Percentiles rank a stretch among this genome's conserved stretches.
phyloP scores from a whole-genome alignment of 495 filamentous ascomycete genomes.

The Aspergillus conjunctus region DNA sequence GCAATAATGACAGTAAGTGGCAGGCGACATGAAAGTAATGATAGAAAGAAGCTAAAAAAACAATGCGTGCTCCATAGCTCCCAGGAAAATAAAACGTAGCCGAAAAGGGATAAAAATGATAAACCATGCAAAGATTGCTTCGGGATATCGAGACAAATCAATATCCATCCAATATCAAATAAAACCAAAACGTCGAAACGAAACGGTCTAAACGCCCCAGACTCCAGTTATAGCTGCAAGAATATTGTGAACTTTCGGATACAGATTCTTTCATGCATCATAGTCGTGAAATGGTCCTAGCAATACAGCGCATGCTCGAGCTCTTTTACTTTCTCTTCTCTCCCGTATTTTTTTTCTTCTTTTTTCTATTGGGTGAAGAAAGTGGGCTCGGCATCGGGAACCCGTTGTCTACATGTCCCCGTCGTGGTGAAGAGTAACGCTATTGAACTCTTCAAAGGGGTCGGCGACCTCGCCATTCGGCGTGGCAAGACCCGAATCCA shows the following conservation, averaged over 20 bases:
- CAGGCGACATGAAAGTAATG: conserved; percentile 8
- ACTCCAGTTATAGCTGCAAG: conserved; percentile 33
- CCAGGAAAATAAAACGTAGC: conserved; percentile 6
- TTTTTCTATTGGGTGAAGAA: conserved; percentile 3
- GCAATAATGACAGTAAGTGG: conserved; percentile 24
- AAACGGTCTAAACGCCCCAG: conserved; percentile 29
- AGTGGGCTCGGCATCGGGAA: conserved; percentile 17
- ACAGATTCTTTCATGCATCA: conserved; percentile 44
- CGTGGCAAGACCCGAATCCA: conserved; percentile 83
- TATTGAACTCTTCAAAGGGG: conserved; percentile 99
- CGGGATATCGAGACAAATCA: conserved; percentile 11
- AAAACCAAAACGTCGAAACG: conserved; percentile 23
- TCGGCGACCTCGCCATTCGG: conserved; percentile 84
- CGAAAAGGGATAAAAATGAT: conserved; percentile 16
- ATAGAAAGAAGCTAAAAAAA: conserved; percentile 9
- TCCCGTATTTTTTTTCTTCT: neutral
- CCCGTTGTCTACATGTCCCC: conserved; percentile 58
- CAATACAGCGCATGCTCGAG: conserved; percentile 33
- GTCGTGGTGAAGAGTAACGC: conserved; percentile 95
- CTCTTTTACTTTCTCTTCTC: conserved; percentile 15
- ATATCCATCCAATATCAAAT: conserved; percentile 25
- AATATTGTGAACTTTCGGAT: conserved; percentile 28
- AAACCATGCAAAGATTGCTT: conserved; percentile 16
- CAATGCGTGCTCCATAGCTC: conserved; percentile 21
- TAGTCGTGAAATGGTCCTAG: conserved; percentile 35